Base-by-base conservation (phyloP, 371 early-diverging fungal species). In the Blakeslea trispora region DNA sequence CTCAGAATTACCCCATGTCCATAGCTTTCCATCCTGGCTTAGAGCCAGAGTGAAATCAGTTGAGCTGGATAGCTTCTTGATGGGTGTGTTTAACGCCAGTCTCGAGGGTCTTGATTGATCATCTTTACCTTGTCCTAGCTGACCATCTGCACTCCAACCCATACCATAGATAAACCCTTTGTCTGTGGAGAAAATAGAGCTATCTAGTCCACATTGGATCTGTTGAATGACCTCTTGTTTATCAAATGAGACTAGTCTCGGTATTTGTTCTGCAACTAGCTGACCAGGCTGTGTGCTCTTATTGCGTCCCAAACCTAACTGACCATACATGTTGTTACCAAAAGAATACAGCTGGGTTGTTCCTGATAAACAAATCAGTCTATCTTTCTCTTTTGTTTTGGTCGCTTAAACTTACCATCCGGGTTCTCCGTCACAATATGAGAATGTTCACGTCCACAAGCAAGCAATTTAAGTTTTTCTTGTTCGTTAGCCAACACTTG, bases 141-240 rank as follows among this genome's bases (percentile, higher is more conserved):
- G 91, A 22, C 91, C 91, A 57, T 91, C 91, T 10, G 90, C 84
- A 24, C 88, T 86, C 91, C 91, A 91, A 13, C 91, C 91, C 89
- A 90, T 88, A 2, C 86, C 74, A 62, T 83, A 89, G 15, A 90
- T 45, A 3, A 68, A 22, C 10, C 32, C 37, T 2, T 51, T 8
- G 81, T 80, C 74, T 54, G 89, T 87, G 13, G 77, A 71, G 4
- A 91, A 55, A 10, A 88, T 69, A 17, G 88, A 85, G 55, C 90
- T 83, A 66, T 91, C 92, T 53, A 91, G 57, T 40, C 92, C 92
- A 64, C 88, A 87, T n/a, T 72, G 73, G 32, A 90, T 78, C 24
- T 81, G 75, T 5, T 63, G 59, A 13, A 87, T 76, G n/a, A 56
- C 55, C 8, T 57, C 60, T 17, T 55, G 13, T 10, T 37, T 37